Evolutionary conservation across 2,329 filamentous ascomycete genomes (phyloP).

Genomic region (Dothidotthia symphoricarpi): DNA sequence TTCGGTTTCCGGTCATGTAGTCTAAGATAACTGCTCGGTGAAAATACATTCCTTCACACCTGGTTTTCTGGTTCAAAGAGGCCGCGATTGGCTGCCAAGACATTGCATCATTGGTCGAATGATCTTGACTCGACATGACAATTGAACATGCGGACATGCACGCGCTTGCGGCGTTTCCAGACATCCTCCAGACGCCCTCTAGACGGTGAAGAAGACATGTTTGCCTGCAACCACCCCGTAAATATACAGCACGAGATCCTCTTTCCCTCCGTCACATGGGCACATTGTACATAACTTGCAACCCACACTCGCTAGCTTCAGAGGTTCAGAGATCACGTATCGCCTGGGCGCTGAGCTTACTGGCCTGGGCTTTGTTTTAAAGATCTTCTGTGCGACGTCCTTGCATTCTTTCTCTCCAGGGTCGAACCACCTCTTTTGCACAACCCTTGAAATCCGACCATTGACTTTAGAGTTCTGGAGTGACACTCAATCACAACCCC

Average conservation of each 20-base stretch:
- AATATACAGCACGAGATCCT: background rate
- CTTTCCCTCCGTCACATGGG: conserved; percentile 1
- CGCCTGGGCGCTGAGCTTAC: background rate
- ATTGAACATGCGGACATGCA: too few relatives aligned
- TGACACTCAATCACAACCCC: conserved; percentile 2
- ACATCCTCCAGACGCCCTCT: background rate
- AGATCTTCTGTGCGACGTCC: background rate
- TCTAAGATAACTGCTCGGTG: too few relatives aligned
- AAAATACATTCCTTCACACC: too few relatives aligned
- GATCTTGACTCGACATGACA: too few relatives aligned
- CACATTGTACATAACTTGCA: background rate
- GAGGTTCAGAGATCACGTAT: background rate
- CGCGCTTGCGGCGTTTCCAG: background rate
- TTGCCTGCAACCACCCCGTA: background rate
- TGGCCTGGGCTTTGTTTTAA: conserved; percentile 1
- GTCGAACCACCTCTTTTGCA: background rate
- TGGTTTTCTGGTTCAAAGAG: too few relatives aligned
- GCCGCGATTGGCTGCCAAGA: too few relatives aligned
- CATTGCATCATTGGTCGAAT: too few relatives aligned
- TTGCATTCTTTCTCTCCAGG: background rate
- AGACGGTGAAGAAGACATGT: conserved; percentile 1
- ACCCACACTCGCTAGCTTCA: background rate
- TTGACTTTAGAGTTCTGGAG: conserved; percentile 3
- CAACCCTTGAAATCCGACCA: background rate
- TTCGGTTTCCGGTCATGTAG: too few relatives aligned